Evolutionary conservation across 2,329 filamentous ascomycete species (phyloP).

Genomic region (Microthyrium microscopicum): DNA sequence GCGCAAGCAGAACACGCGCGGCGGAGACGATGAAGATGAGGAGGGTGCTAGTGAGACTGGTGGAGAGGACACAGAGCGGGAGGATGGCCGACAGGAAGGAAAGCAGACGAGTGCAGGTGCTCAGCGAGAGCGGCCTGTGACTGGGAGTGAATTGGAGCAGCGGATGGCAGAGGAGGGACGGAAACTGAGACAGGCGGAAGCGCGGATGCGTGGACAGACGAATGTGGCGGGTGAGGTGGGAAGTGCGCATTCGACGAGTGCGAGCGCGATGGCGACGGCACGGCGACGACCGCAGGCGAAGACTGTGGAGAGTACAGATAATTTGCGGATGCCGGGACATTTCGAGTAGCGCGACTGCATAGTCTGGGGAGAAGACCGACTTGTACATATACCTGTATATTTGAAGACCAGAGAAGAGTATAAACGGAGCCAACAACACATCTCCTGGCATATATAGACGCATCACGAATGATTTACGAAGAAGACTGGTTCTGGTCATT

Average conservation of each 20-base stretch:
- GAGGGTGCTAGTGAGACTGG: conserved; percentile 10
- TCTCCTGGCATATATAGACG: too few species aligned
- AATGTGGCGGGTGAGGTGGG: conserved; percentile 7
- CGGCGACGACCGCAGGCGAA: not conserved
- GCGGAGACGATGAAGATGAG: conserved; percentile 38
- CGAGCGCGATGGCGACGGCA: not conserved
- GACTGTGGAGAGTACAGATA: not conserved
- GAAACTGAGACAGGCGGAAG: conserved; percentile 21
- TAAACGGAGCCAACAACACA: too few species aligned
- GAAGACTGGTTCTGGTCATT: too few species aligned
- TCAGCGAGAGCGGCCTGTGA: too few species aligned
- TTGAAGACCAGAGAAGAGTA: too few species aligned
- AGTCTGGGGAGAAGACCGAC: too few species aligned
- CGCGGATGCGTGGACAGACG: too few species aligned
- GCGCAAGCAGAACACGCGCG: conserved; percentile 65
- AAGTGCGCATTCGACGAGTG: not conserved
- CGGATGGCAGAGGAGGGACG: conserved; percentile 20
- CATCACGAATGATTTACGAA: too few species aligned
- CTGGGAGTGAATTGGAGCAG: conserved; percentile 14
- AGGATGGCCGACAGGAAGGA: conserved; percentile 1
- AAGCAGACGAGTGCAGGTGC: too few species aligned
- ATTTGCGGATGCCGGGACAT: conserved; percentile 1
- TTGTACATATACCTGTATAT: too few species aligned
- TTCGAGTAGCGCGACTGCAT: conserved; percentile 1
- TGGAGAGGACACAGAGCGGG: conserved; percentile 5